Base-by-base conservation (phyloP, 177 flowering plant genomes). In the Vitis hybrid region DNA sequence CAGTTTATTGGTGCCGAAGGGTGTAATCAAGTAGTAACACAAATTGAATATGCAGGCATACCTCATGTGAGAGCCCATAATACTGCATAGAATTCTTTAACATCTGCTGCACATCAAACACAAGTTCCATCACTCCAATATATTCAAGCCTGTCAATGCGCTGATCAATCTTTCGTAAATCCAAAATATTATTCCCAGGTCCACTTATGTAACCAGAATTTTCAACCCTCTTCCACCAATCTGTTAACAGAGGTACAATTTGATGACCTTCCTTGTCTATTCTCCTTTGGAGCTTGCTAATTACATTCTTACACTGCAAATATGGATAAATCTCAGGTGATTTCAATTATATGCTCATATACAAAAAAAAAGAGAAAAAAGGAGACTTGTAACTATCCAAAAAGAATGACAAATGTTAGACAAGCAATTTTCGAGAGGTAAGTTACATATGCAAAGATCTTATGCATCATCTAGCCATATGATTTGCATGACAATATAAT, bases 261-360 rank as follows among this genome's bases (percentile, higher is more conserved):
- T 90, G 89, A 71, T 77, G 91, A 28, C 99, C 99, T 77, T 93
- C 98, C 77, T 87, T 92, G 15, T 83, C 92, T 63, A 94, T 86
- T 80, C 90, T 90, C 81, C 87, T 94, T 63, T 90, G 97, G 64
- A 96, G 81, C 88, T 92, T 94, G 82, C 82, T 84, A 53, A 89
- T 79, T 12, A 94, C 97, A 79, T 82, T 92, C 82, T 96, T 96
- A 83, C 92, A 94, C 99, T 96, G 91, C 79, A 83, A 76, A 75
- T 31, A 72, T 59, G 62, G 47, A 66, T 63, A 63, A 63, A 11
- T 18, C 49, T 12, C 19, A 64, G 53, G 24, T 66, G 58, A 73
- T 47, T 13, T 60, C 9, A 5, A 38, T 5, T 38, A 38, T 38
- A 38, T 38, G 47, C 47, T 38, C 0, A 38, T 38, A 7, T 38